A percentile compares a stretch with the other conserved stretches of the same genome.
Evolutionary conservation across 768 basidiomycete species (phyloP).

Genomic region (Lactifluus echinatus): DNA sequence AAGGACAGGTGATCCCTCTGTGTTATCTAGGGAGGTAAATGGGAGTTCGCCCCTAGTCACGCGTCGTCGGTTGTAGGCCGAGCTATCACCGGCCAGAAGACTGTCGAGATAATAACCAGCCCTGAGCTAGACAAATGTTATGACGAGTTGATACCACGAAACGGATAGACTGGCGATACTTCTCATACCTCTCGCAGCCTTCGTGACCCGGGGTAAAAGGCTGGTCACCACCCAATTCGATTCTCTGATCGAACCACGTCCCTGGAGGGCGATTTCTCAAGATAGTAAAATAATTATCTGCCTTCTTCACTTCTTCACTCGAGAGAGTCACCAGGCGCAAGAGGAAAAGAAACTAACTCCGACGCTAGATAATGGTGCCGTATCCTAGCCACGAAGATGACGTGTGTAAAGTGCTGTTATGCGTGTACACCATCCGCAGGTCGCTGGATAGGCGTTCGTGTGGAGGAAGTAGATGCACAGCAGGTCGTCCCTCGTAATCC

Average conservation of each 20-base stretch:
- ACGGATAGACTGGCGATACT: conserved; percentile 40
- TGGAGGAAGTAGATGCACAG: conserved; percentile 50
- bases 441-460: conserved; percentile 51
- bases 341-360: conserved; percentile 43
- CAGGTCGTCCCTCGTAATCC: conserved; percentile 20
- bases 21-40: conserved; percentile 14
- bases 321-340: conserved; percentile 37
- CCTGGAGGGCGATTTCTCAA: conserved; percentile 48
- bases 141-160: background rate
- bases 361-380: conserved; percentile 43
- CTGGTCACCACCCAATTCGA: conserved; percentile 49
- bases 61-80: conserved; percentile 5
- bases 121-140: conserved; percentile 28
- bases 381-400: conserved; percentile 62
- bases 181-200: conserved; percentile 48
- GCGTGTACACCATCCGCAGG: conserved; percentile 36
- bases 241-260: conserved; percentile 57
- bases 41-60: conserved; percentile 12
- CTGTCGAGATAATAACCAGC: conserved; percentile 34
- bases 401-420: conserved; percentile 35
- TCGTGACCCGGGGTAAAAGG: conserved; percentile 54
- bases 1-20: background rate
- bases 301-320: conserved; percentile 49
- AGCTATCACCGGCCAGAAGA: conserved; percentile 15
- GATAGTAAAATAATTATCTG: conserved; percentile 62